Evolutionary conservation across 2,329 filamentous ascomycete genomes (phyloP), one percentile per base, ranked within the genome.

Genomic region (Fusarium sacchari): DNA sequence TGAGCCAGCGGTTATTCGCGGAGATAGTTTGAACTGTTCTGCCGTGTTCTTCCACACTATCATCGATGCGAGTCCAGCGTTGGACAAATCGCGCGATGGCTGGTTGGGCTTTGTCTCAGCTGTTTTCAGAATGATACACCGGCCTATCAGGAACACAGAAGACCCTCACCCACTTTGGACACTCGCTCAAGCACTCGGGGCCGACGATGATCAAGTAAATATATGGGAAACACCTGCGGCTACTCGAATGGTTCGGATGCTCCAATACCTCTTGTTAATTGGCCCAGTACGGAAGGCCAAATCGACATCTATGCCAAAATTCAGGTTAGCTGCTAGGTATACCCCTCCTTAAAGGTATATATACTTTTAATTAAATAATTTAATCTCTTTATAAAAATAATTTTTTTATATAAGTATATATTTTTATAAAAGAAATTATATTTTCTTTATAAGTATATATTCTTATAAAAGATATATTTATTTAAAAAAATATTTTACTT

Each of bases 91-190:
- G 18, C 7, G 12, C 5, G 22, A 56, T 22, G 5, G 18, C 9
- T 61, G 47, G 42, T 3, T 30, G 11, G 11, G 7, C 3, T 67
- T 56, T 18, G 20, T 50, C 3, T 24, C 8, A 6, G 60, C 49
- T 22, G 3, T 69, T 1, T 34, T 62, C n/a, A 18, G 32, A 2
- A 40, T 62, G 37, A 18, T 40, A 32, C 28, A 26, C 2, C 39
- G 1, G 0, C 0, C 22, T 13, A 2, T 15, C 18, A 3, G 17
- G 17, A 6, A 34, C 1, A 20, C 20, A 5, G 6, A 10, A 6
- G 22, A 20, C 12, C 1, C 5, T 1, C 63, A 69, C 20, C 63
- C 56, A 7, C 17, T 69, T 18, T 22, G 55, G 20, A 15, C 37
- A 10, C 56, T 69, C 2, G 6, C 37, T 1, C 34, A 30, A 12